Base-by-base conservation (phyloP, 2,329 filamentous ascomycete genomes). In the Chaetomium globosum region DNA sequence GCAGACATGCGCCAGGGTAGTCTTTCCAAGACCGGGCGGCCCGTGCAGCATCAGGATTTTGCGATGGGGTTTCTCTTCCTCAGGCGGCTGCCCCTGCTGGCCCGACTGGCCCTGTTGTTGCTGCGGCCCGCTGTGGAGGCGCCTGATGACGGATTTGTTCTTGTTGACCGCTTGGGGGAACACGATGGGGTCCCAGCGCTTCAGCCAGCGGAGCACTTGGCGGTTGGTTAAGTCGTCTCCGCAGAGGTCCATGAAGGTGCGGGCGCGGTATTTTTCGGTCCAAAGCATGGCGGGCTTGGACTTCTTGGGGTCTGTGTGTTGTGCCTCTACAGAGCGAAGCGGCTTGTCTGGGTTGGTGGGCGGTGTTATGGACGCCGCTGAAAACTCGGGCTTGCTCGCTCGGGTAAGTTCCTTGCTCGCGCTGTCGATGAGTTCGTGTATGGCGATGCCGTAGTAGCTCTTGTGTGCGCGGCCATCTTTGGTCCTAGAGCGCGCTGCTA, bases 211-310 rank as follows among this genome's bases (percentile, higher is more conserved):
- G 63, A 99, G 80, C 4, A 99, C 94, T 66, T 89, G 85, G 66
- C 95, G 87, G 76, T 99, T 96, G 30, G 94, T 98, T 53, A 93
- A 84, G 74, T 99, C 95, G 72, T 99, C 95, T 31, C 96, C 96
- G 56, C 96, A 92, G 0, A 99, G 82, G 71, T 99, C 95, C 71
- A 93, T 91, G 73, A 98, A 99, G 72, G 88, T 94, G 67, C 87
- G 87, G 31, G 95, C 95, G 43, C 95, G 89, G 75, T 99, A 99
- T 75, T 99, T 99, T 75, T 99, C 95, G 0, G 94, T 97, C 95
- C 95, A 99, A 74, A 99, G 81, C 36, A 92, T 76, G 0, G 86
- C 84, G 68, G 77, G 80, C 65, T 79, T 83, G 0, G 77, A 73
- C 66, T 79, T 83, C 67, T 79, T 82, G 63, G 56, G 51, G 1